phyloP scores from a whole-genome alignment of 2,329 filamentous ascomycete genomes.

The Apiospora phragmitis region DNA sequence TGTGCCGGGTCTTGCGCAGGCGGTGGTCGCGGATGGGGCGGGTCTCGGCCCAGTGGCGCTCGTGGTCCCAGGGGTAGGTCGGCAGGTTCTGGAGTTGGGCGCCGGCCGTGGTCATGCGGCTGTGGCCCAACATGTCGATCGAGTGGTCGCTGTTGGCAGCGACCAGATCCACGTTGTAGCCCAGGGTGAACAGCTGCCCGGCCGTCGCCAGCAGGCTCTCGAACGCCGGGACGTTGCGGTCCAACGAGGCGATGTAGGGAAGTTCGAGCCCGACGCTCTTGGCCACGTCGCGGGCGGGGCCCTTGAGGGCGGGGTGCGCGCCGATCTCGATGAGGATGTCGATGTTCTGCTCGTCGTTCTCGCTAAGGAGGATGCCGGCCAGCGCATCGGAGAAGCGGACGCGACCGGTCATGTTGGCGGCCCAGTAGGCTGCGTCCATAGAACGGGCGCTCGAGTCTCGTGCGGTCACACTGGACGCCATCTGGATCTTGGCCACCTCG shows the following conservation, averaged over 20 bases:
- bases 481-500: slow-evolving; percentile 28
- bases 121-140: background rate
- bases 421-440: slow-evolving; percentile 24
- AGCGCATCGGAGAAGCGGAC: slow-evolving; percentile 24
- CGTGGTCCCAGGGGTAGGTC: slow-evolving; percentile 4
- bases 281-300: slow-evolving; percentile 31
- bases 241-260: slow-evolving; percentile 29
- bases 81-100: background rate
- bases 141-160: slow-evolving; percentile 12
- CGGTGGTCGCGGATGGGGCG: background rate
- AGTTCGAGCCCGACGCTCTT: slow-evolving; percentile 26
- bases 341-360: slow-evolving; percentile 8
- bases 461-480: slow-evolving; percentile 18
- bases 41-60: background rate
- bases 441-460: background rate
- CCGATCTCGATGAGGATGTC: slow-evolving; percentile 33
- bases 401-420: slow-evolving; percentile 21
- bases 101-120: no score
- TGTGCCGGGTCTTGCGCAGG: slow-evolving; percentile 5
- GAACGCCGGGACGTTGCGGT: slow-evolving; percentile 19
- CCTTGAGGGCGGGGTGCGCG: slow-evolving; percentile 41
- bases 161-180: slow-evolving; percentile 25
- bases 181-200: slow-evolving; percentile 29
- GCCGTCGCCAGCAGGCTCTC: slow-evolving; percentile 25
- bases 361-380: background rate